Evolutionary conservation across 805 yeast genomes (phyloP).

Genomic region (Pichia membranifaciens): DNA sequence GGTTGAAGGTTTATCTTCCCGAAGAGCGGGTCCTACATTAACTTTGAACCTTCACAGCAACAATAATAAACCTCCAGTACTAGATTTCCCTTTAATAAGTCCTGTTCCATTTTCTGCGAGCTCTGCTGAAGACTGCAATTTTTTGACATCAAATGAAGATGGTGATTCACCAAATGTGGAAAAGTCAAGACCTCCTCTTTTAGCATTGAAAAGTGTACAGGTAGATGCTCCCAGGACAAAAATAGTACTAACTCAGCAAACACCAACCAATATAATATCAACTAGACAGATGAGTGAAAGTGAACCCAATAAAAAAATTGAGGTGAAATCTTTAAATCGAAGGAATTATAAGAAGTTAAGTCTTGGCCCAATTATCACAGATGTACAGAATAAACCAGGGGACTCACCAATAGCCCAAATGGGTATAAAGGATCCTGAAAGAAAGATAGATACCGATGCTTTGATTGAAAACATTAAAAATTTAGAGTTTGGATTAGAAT

Average conservation of each 20-base stretch:
- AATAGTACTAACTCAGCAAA: constrained; percentile 12
- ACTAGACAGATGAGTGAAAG: not conserved
- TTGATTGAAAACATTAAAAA: constrained; percentile 41
- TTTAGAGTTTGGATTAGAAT: constrained; percentile 49
- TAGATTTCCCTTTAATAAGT: constrained; percentile 1
- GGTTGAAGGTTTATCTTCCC: not conserved
- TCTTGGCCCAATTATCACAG: constrained; percentile 22
- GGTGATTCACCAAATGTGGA: not conserved
- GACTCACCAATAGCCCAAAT: constrained; percentile 6
- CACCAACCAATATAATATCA: constrained; percentile 12
- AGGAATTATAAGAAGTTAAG: constrained; percentile 55
- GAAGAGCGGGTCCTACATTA: constrained; percentile 4
- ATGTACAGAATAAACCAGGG: not conserved
- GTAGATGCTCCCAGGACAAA: not conserved
- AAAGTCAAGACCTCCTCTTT: not conserved
- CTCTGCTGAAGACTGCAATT: constrained; percentile 8
- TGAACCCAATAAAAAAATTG: constrained; percentile 15
- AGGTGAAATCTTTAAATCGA: constrained; percentile 43
- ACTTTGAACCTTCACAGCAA: constrained; percentile 2
- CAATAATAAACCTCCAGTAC: not conserved
- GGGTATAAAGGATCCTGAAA: constrained; percentile 25
- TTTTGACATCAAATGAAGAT: not conserved
- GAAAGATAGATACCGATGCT: constrained; percentile 30
- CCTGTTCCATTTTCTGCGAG: constrained; percentile 11
- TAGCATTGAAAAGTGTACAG: not conserved